These are phyloP conservation scores for Alternaria brassicae DNA, from an alignment of 2,329 filamentous ascomycete genomes.

Conservation along the genomic window DNA sequence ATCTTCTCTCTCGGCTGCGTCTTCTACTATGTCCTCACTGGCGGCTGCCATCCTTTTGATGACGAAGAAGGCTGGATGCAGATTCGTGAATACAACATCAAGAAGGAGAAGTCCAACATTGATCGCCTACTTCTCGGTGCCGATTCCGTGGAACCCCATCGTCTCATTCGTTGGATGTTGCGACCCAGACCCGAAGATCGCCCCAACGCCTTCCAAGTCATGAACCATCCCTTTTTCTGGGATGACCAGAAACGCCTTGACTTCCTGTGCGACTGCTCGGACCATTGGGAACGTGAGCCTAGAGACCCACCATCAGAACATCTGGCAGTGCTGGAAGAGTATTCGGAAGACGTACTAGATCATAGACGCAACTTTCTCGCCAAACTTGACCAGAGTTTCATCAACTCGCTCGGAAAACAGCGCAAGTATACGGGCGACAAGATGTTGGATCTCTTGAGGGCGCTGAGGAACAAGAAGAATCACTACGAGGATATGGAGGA, in stretches of 20 bases:
- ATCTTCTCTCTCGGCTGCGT: slow-evolving; percentile 97
- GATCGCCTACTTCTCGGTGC: slow-evolving; percentile 78
- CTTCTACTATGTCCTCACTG: slow-evolving; percentile 98
- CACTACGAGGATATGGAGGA: slow-evolving; percentile 97
- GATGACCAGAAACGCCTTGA: slow-evolving; percentile 82
- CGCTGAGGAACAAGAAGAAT: slow-evolving; percentile 93
- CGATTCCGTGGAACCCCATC: slow-evolving; percentile 84
- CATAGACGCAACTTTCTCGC: slow-evolving; percentile 77
- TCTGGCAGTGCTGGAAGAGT: slow-evolving; percentile 65
- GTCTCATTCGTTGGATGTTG: slow-evolving; percentile 85
- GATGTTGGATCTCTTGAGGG: slow-evolving; percentile 85
- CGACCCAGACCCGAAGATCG: slow-evolving; percentile 68
- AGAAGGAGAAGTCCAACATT: slow-evolving; percentile 82
- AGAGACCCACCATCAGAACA: slow-evolving; percentile 79
- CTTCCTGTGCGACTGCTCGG: slow-evolving; percentile 95
- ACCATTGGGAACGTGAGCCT: slow-evolving; percentile 93
- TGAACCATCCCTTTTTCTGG: slow-evolving; percentile 98
- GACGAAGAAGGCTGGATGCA: slow-evolving; percentile 91
- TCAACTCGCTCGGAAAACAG: slow-evolving; percentile 90
- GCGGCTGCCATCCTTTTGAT: slow-evolving; percentile 91
- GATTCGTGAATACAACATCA: slow-evolving; percentile 88
- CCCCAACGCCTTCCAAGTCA: slow-evolving; percentile 78
- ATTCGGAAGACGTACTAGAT: slow-evolving; percentile 58
- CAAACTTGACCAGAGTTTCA: slow-evolving; percentile 78
- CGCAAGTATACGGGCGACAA: slow-evolving; percentile 88